Percentiles rank a stretch among this genome's conserved stretches.
Evolutionary conservation across 2,329 filamentous ascomycete genomes (phyloP).

Genomic region (Pseudocercospora vitis): DNA sequence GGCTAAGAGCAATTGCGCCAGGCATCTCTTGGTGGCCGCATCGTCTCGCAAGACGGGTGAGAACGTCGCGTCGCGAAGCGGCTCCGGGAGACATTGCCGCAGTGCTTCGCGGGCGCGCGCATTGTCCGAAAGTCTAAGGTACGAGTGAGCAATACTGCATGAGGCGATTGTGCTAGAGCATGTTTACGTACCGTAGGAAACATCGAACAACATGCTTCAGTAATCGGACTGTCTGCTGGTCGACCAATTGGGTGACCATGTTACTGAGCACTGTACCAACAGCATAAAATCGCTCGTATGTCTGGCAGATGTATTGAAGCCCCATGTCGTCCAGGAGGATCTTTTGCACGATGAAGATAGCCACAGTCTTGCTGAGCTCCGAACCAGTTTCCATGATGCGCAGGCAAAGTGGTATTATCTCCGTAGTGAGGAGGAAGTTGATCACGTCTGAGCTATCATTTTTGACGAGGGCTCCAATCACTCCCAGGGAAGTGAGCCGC

Average conservation of each 20-base stretch:
- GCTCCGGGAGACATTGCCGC: constrained; percentile 92
- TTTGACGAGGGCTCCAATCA: constrained; percentile 96
- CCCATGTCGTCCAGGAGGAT: constrained; percentile 96
- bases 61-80: constrained; percentile 97
- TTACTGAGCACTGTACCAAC: constrained; percentile 97
- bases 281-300: constrained; percentile 97
- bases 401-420: constrained; percentile 96
- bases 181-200: constrained; percentile 74
- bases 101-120: constrained; percentile 92
- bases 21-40: constrained; percentile 93
- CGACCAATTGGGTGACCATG: constrained; percentile 96
- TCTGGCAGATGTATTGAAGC: constrained; percentile 96
- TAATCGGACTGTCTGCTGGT: constrained; percentile 92
- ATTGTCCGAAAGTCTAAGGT: constrained; percentile 81
- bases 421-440: constrained; percentile 96
- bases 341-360: constrained; percentile 99
- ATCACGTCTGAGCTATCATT: constrained; percentile 98
- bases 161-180: not conserved
- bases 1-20: constrained; percentile 95
- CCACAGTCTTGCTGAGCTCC: constrained; percentile 96
- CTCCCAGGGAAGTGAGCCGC: constrained; percentile 89
- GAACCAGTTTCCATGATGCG: constrained; percentile 99
- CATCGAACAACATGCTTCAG: constrained; percentile 97
- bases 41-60: constrained; percentile 95
- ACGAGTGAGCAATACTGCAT: constrained; percentile 10